Base-by-base conservation (phyloP, 306 rosid genomes). In the Albizia julibrissin region DNA sequence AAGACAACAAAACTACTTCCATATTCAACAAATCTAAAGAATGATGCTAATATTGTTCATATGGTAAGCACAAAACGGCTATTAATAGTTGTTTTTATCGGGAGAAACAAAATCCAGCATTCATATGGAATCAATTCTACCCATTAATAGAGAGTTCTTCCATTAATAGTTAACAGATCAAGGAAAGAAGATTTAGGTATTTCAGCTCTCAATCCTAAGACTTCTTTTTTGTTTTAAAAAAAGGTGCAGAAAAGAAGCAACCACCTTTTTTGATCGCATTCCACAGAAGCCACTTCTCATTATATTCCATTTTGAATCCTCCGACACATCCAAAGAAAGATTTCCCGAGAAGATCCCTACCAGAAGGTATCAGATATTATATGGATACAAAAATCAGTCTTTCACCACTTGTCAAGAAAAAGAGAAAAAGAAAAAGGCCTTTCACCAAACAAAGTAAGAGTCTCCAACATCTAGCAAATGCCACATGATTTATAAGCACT, bases 281-380 rank as follows among this genome's bases (percentile, higher is more conserved):
- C 69, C 69, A 27, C 69, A 62, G 69, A 62, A 62, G 69, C 69
- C 69, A 27, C 69, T 62, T 27, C 39, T 26, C 33, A 2, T 62
- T 4, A 62, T 62, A 62, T 62, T 62, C 69, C 69, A 27, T 62
- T 27, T 62, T 27, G 69, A 62, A 27, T 27, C 69, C 69, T 62
- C 39, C 14, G 39, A 6, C 39, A 62, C 19, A 29, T 26, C 69
- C 33, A 62, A 27, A 62, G 69, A 62, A 62, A 62, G 69, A 14
- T 62, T 62, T 62, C 69, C 69, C 18, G 37, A 62, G 69, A 62
- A 62, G 39, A 62, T 27, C 69, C 69, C 69, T 62, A 27, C 29
- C 69, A 62, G 19, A 26, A 27, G 39, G 14, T 62, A 62, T 58
- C 33, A 59, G 66, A 59, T 10, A 59, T 24, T 3, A 24, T 24